Evolutionary conservation across 345 rosid species (phyloP), one percentile per base, ranked within the genome.

Genomic region (Rhodomyrtus tomentosa): DNA sequence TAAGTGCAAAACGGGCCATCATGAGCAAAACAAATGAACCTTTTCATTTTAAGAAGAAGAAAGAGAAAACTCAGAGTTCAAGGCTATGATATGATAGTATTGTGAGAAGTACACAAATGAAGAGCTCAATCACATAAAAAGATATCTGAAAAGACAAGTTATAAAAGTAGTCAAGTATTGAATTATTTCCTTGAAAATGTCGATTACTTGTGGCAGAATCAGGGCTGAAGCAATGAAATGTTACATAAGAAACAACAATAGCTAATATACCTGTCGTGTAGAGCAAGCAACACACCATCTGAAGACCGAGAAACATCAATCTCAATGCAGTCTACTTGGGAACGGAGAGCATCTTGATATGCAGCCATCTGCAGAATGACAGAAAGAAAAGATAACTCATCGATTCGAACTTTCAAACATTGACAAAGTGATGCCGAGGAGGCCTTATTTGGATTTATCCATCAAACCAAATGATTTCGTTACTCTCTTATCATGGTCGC

Each of bases 241-340:
- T 68, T 68, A 9, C 24, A 68, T 32, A 68, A 68, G 45, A 4
- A 62, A 68, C 20, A 32, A 68, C 10, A 18, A 4, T 38, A 68
- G 24, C 24, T 68, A 81, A 81, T n/a, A 50, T 50, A 95, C 99
- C 99, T 95, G 85, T 95, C 96, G 85, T 95, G 98, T 10, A 97
- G 93, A 87, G 98, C 98, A 89, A 97, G 92, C 85, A 97, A 82
- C 85, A 90, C 91, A 86, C 99, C 98, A 90, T 97, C 99, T 73
- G 89, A 89, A 22, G 99, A 93, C 58, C 98, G 98, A 81, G 99
- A 97, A 82, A 95, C 93, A 89, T 95, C 99, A 85, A 97, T 91
- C 93, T 97, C 98, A 45, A 97, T 91, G 87, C 99, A 97, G 89
- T 95, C 98, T 84, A 92, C 99, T 82, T 89, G 93, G 83, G 98